Evolutionary conservation across 1,284 basidiomycete genomes (phyloP), one percentile per base, ranked within the genome.

Genomic region (Neolentinus lepideus): DNA sequence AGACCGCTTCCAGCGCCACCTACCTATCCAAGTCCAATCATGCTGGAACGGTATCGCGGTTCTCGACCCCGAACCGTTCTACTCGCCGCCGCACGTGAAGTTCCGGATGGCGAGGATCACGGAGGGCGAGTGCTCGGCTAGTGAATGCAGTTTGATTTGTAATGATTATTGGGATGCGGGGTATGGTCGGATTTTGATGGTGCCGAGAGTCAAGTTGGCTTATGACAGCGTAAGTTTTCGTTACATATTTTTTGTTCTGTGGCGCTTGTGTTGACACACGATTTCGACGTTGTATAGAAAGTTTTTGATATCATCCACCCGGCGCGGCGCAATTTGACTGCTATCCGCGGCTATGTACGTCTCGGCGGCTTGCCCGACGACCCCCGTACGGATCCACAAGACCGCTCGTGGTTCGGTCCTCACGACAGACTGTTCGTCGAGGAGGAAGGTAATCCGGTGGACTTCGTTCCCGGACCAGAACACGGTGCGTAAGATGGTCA

Each of bases 1-100:
- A 25, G 76, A 84, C 56, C 83, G 92, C 35, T 98, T 94, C 81
- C 90, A 92, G 70, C 77, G 82, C 33, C 94, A 98, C 69, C 78
- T 98, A 0, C 94, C 94, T 1, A 77, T 97, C 27, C 94, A 98
- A 70, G 92, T 97, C 22, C 94, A 97, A 73, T 90, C 89, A 2
- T 98, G 94, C 73, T 97, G 94, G 94, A 97, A 97, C 69, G 94
- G 94, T 35, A 88, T 97, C 61, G 94, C 94, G 21, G 77, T 98
- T 2, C 80, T 97, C 51, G 94, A 97, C 69, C 93, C 94, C 0
- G 93, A 87, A 8, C 94, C 94, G 2, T 89, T 97, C 72, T 98
- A 98, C 72, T 78, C 80, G 1, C 87, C 90, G 1, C 90, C 92
- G 2, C 90, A 91, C 63, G 89, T 96, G 56, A 80, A 84, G 58